Conservation (phyloP, 495 filamentous ascomycete species). For the Aspergillus bertholletiae region DNA sequence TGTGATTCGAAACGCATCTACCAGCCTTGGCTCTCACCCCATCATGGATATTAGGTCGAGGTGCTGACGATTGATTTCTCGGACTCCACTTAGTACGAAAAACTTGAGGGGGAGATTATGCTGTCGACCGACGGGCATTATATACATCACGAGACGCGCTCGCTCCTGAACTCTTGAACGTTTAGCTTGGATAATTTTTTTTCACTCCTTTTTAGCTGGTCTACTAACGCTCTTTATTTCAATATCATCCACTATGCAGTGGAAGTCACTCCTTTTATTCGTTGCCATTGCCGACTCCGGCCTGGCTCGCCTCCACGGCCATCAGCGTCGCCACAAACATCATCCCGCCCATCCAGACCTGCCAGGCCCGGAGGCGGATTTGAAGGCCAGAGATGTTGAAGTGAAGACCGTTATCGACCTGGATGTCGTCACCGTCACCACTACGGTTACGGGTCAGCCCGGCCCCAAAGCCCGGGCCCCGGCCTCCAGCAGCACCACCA, state of each 20-base stretch:
- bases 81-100: neutral
- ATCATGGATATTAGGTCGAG: neutral
- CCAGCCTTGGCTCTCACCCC: neutral
- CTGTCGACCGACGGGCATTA: neutral
- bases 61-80: neutral
- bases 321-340: slow-evolving; percentile 11
- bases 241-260: slow-evolving; percentile 23
- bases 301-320: slow-evolving; percentile 23
- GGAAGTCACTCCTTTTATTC: slow-evolving; percentile 23
- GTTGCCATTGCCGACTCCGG: slow-evolving; percentile 17
- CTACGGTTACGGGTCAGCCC: slow-evolving; percentile 23
- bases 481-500: slow-evolving; percentile 13
- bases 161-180: neutral
- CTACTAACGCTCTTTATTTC: neutral
- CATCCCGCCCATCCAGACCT: slow-evolving; percentile 18
- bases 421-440: slow-evolving; percentile 24
- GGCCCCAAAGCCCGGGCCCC: slow-evolving; percentile 16
- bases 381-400: slow-evolving; percentile 10
- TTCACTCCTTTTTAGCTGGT: neutral
- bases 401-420: slow-evolving; percentile 14
- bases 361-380: slow-evolving; percentile 2
- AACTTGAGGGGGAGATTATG: neutral
- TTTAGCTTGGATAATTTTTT: neutral
- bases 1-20: neutral
- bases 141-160: neutral